These are phyloP conservation scores for Monosporascus sp. DNA, from an alignment of 2,329 filamentous ascomycete species.

Conservation along the genomic window DNA sequence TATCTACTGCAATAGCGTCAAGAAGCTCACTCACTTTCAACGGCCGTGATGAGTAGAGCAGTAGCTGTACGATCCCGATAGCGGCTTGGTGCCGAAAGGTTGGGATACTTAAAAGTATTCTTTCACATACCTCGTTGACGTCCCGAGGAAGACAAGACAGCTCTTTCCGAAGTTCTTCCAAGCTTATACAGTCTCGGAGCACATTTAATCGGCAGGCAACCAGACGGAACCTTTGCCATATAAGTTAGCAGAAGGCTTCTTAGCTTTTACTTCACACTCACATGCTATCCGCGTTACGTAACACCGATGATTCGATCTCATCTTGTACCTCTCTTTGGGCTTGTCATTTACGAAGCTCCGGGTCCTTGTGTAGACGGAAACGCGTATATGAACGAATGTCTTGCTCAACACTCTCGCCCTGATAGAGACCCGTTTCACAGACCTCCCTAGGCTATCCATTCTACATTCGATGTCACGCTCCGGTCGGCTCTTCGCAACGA, in stretches of 20 bases:
- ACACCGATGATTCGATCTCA: conserved; percentile 17
- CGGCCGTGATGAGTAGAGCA: conserved; percentile 19
- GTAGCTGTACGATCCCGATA: neutral
- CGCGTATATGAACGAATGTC: conserved; percentile 16
- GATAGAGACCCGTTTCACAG: conserved; percentile 14
- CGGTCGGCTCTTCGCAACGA: conserved; percentile 19
- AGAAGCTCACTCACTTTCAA: conserved; percentile 21
- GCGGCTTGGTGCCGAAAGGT: too few species aligned
- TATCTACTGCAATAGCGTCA: conserved; percentile 23
- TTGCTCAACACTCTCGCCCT: conserved; percentile 11
- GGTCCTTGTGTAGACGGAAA: conserved; percentile 16
- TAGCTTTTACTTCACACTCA: conserved; percentile 9
- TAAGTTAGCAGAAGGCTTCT: neutral
- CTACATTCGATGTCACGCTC: conserved; percentile 18
- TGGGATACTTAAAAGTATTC: too few species aligned
- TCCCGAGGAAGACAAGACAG: too few species aligned
- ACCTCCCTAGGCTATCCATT: conserved; percentile 8
- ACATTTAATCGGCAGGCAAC: conserved; percentile 13
- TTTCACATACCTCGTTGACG: too few species aligned
- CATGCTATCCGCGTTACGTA: conserved; percentile 24
- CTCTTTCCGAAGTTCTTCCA: too few species aligned
- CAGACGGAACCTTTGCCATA: conserved; percentile 16
- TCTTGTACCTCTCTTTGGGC: conserved; percentile 11
- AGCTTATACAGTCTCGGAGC: conserved; percentile 12
- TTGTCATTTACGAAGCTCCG: conserved; percentile 20